Evolutionary conservation across 2,329 filamentous ascomycete species (phyloP).

Genomic region (Ascochyta lentis): DNA sequence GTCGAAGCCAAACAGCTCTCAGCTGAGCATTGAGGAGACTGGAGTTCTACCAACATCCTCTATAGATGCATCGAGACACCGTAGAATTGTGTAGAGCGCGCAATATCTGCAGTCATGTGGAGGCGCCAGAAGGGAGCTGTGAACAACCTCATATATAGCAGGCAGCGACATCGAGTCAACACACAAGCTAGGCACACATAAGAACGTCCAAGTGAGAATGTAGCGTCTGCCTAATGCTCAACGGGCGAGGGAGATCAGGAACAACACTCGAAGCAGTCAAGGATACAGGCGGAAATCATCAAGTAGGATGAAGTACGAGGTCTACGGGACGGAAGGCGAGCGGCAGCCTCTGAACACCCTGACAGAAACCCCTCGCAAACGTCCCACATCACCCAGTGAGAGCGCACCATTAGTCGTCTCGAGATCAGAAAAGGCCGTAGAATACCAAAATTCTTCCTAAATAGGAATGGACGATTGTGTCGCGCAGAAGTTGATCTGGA

Average conservation of each 20-base stretch:
- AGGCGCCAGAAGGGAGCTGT: slow-evolving; percentile 1
- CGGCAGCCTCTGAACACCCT: slow-evolving; percentile 31
- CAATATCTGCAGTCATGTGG: neutral
- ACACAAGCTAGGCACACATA: neutral
- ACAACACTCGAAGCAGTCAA: slow-evolving; percentile 2
- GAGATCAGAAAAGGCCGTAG: slow-evolving; percentile 34
- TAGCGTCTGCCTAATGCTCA: slow-evolving; percentile 9
- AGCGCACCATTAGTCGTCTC: slow-evolving; percentile 23
- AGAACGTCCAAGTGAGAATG: slow-evolving; percentile 1
- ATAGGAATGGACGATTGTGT: slow-evolving; percentile 35
- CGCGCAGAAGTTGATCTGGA: slow-evolving; percentile 41
- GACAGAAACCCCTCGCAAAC: slow-evolving; percentile 25
- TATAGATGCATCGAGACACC: neutral
- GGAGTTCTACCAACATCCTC: neutral
- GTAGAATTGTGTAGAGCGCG: neutral
- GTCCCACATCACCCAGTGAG: slow-evolving; percentile 30
- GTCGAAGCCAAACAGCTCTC: neutral
- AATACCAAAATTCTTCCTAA: slow-evolving; percentile 40
- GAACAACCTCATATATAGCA: slow-evolving; percentile 1
- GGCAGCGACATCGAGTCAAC: neutral
- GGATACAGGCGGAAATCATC: slow-evolving; percentile 9
- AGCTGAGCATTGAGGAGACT: neutral
- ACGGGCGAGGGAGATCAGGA: slow-evolving; percentile 9
- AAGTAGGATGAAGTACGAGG: slow-evolving; percentile 21
- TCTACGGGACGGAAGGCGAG: slow-evolving; percentile 24